Base-by-base conservation (phyloP, 371 early-diverging fungal species). In the Saksenaea oblongispora region DNA sequence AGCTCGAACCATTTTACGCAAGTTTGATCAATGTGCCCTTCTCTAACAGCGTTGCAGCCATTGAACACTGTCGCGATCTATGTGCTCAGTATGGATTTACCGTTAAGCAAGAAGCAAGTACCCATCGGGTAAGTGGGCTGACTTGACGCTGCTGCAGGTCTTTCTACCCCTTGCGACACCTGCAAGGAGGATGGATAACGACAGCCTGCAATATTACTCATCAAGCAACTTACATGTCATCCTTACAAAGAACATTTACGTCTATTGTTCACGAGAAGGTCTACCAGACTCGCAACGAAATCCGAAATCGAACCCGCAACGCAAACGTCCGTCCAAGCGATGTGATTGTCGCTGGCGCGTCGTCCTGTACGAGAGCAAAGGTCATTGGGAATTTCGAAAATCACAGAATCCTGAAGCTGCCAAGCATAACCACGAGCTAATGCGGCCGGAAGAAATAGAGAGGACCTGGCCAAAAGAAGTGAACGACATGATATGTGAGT, bases 291-390 rank as follows among this genome's bases (percentile, higher is more conserved):
- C 84, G 4, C 74, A 76, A 63, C 79, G 85, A 54, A 81, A 82
- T 59, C 84, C 84, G 34, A 85, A 84, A 76, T 66, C 73, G 14
- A 80, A 78, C 51, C 75, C 75, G 51, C 84, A 87, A 70, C 75
- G 87, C 17, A 87, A 87, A 59, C 67, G 87, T 42, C 73, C 79
- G 1, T 84, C 85, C 3, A 78, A 83, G 74, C 80, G 86, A 26
- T 87, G 87, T 58, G 87, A 84, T 63, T 87, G 87, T 66, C 77
- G 85, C 63, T 87, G 87, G 87, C 80, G 87, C 11, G 83, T 87
- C 26, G 84, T 86, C 0, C 59, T 87, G 13, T 85, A 80, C 61
- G 84, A 86, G 68, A 80, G 76, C 26, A 73, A 75, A 42, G 72
- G 80, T 27, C 63, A 68, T 17, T 87, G 85, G 85, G 75, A 83